Conservation (phyloP, 2,329 filamentous ascomycete genomes). For the Pseudogymnoascus sp. region DNA sequence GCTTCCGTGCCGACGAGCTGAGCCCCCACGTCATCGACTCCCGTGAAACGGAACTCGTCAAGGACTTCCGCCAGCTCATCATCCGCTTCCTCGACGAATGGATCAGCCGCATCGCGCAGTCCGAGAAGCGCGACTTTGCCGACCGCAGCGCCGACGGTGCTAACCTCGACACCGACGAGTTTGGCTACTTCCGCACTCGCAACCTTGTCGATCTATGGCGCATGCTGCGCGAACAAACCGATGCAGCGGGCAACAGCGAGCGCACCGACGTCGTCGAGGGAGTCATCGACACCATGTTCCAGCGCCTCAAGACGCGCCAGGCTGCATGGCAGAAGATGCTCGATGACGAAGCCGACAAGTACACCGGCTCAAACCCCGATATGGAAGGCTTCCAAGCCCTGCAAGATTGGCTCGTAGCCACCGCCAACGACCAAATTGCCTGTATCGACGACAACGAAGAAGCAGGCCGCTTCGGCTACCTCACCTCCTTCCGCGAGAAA, state of each 20-base stretch:
- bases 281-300: constrained; percentile 92
- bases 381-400: constrained; percentile 67
- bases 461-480: constrained; percentile 66
- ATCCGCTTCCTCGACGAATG: constrained; percentile 94
- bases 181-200: constrained; percentile 85
- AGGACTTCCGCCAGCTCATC: constrained; percentile 90
- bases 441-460: constrained; percentile 91
- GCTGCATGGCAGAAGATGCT: constrained; percentile 80
- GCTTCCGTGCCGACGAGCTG: constrained; percentile 68
- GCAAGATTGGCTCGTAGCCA: constrained; percentile 93
- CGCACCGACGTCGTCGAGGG: constrained; percentile 88
- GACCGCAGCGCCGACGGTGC: constrained; percentile 65
- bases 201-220: constrained; percentile 93
- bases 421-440: constrained; percentile 97
- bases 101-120: constrained; percentile 85
- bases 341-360: constrained; percentile 73
- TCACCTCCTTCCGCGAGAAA: constrained; percentile 77
- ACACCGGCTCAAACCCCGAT: constrained; percentile 51
- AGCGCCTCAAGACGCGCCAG: constrained; percentile 74
- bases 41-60: constrained; percentile 79
- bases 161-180: constrained; percentile 78
- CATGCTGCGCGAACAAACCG: constrained; percentile 89
- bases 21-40: constrained; percentile 83
- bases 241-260: constrained; percentile 75
- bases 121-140: constrained; percentile 74